Conservation (phyloP, 2,329 filamentous ascomycete species). For the Aspergillus niger region DNA sequence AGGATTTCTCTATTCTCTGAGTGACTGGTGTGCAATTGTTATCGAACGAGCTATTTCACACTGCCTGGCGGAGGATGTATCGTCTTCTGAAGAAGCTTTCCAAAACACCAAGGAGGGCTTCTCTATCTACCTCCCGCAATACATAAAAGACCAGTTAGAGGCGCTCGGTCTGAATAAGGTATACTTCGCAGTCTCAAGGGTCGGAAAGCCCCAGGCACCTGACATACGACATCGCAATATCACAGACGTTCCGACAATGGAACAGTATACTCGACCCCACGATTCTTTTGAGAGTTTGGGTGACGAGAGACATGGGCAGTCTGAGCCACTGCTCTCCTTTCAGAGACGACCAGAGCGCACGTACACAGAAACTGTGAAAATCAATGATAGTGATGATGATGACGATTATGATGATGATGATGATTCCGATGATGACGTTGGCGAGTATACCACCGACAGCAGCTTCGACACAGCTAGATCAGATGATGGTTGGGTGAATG, state of each 20-base stretch:
- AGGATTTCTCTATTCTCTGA: neutral
- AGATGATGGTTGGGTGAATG: neutral
- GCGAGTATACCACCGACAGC: neutral
- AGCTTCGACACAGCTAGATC: neutral
- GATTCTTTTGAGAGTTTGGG: neutral
- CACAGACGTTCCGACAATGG: neutral
- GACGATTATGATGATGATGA: neutral
- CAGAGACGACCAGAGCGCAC: neutral
- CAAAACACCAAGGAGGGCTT: neutral
- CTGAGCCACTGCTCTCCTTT: neutral
- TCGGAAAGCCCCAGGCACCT: neutral
- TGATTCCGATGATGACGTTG: no score
- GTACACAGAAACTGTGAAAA: neutral
- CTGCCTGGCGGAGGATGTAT: neutral
- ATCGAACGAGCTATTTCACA: neutral
- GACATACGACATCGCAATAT: neutral
- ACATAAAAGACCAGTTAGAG: neutral
- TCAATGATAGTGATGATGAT: neutral
- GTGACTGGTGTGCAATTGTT: neutral
- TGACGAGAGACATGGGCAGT: neutral
- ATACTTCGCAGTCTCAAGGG: neutral
- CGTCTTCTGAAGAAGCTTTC: neutral
- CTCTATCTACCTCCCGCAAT: neutral
- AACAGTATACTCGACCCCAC: neutral
- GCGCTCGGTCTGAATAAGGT: neutral